Percentiles rank a stretch among this genome's conserved stretches.
Evolutionary conservation across 371 early-diverging fungal species (phyloP).

Genomic region (Mortierella sp.): DNA sequence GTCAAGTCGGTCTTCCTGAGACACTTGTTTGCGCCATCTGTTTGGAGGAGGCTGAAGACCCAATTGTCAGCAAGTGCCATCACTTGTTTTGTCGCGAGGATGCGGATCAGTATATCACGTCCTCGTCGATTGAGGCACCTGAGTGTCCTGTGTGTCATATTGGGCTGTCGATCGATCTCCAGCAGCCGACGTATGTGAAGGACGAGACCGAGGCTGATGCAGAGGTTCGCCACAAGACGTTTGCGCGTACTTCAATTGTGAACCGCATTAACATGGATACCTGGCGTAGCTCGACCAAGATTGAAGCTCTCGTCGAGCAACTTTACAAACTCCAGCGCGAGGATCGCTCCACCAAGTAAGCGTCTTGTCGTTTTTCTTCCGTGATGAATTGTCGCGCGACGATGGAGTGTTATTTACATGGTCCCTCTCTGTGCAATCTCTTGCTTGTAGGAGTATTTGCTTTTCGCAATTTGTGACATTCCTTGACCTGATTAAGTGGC

Average conservation of each 20-base stretch:
- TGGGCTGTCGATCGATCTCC: conserved; percentile 84
- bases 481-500: conserved; percentile 94
- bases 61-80: conserved; percentile 91
- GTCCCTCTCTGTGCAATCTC: conserved; percentile 57
- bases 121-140: conserved; percentile 62
- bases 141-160: conserved; percentile 92
- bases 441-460: conserved; percentile 67
- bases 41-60: conserved; percentile 91
- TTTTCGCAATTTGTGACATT: conserved; percentile 96
- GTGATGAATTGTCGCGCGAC: no score
- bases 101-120: conserved; percentile 66
- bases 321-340: conserved; percentile 81
- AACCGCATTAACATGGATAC: conserved; percentile 91
- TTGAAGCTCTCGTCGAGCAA: conserved; percentile 94
- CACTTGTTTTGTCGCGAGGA: conserved; percentile 91
- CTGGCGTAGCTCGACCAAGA: conserved; percentile 91
- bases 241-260: conserved; percentile 84
- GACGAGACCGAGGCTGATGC: conserved; percentile 28
- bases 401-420: background rate
- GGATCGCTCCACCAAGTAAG: conserved; percentile 85
- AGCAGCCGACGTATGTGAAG: conserved; percentile 68
- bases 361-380: background rate
- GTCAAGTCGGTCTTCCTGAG: conserved; percentile 50
- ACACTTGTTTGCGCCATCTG: conserved; percentile 92
- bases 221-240: conserved; percentile 51